Evolutionary conservation across 805 yeast genomes (phyloP).

Genomic region (Saccharomycopsis capsularis): DNA sequence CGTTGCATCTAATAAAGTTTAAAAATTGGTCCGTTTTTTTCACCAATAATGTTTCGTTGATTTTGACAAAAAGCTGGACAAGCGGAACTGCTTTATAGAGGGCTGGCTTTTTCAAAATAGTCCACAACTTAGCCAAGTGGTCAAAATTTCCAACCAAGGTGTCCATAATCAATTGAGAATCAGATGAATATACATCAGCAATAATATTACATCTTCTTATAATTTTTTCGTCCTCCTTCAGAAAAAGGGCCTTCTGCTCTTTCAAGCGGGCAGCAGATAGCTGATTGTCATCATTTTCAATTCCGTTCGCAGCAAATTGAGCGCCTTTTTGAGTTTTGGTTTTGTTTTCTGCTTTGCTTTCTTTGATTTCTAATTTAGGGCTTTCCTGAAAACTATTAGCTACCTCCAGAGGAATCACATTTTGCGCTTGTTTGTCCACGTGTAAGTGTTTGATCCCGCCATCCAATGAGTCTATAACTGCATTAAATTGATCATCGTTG

Average conservation of each 20-base stretch:
- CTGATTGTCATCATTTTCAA: background rate
- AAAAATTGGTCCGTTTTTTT: slow-evolving; percentile 27
- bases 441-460: background rate
- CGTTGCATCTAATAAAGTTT: slow-evolving; percentile 29
- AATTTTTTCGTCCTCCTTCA: slow-evolving; percentile 6
- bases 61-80: slow-evolving; percentile 19
- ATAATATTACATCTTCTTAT: slow-evolving; percentile 16
- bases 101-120: slow-evolving; percentile 11
- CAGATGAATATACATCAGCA: slow-evolving; percentile 17
- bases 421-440: background rate
- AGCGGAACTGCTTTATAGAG: slow-evolving; percentile 13
- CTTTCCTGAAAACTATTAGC: background rate
- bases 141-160: slow-evolving; percentile 9
- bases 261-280: background rate
- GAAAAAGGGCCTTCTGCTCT: background rate
- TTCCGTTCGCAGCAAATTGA: background rate
- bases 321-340: background rate
- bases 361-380: background rate
- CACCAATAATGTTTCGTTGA: slow-evolving; percentile 17
- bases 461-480: slow-evolving; percentile 4
- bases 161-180: slow-evolving; percentile 10
- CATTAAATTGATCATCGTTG: slow-evolving; percentile 3
- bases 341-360: background rate
- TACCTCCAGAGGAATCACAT: no score
- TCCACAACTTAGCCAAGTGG: slow-evolving; percentile 14